Evolutionary conservation across 352 stramenopile species (phyloP), one percentile per base, ranked within the genome.

Genomic region (Phytophthora idaei): DNA sequence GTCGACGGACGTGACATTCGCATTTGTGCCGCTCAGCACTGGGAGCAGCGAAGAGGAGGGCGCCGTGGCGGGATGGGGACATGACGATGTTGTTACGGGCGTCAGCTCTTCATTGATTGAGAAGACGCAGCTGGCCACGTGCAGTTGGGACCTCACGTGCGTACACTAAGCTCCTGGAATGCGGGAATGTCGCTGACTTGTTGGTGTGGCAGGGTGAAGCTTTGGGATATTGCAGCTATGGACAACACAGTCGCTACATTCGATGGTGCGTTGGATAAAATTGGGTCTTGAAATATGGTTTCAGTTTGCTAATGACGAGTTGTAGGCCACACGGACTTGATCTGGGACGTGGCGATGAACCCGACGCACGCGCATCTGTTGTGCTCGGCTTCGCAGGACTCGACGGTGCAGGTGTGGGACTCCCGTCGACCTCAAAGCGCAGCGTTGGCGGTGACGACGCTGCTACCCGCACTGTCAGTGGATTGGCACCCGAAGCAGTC

Each of bases 361-460:
- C 75, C 77, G 1, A 61, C 46, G 14, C 58, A 81, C 29, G 72
- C 74, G 2, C 67, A 81, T 44, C 17, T 86, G 52, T 64, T 90
- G 14, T 86, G 78, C 15, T 86, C 85, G 15, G 81, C 80, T 0
- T 85, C 85, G 10, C 83, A 93, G 39, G 87, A 95, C 57, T 62
- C 70, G 32, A 90, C 83, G 1, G 83, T 93, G 44, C 80, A 87
- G 45, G 57, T 95, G 17, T 95, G 87, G 87, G 85, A 95, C 57
- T 69, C 79, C 44, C 85, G 87, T n/a, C 71, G 76, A 36, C 68
- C 77, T 36, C 72, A 81, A 45, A 56, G 69, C 3, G 73, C 80
- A 0, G 58, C 77, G 25, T 66, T 83, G 27, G 67, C 69, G 8
- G 57, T 93, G 32, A 65, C 67, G 0, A 90, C 82, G 6, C 45